Conservation (phyloP, 495 filamentous ascomycete species). For the Lindgomyces ingoldianus region DNA sequence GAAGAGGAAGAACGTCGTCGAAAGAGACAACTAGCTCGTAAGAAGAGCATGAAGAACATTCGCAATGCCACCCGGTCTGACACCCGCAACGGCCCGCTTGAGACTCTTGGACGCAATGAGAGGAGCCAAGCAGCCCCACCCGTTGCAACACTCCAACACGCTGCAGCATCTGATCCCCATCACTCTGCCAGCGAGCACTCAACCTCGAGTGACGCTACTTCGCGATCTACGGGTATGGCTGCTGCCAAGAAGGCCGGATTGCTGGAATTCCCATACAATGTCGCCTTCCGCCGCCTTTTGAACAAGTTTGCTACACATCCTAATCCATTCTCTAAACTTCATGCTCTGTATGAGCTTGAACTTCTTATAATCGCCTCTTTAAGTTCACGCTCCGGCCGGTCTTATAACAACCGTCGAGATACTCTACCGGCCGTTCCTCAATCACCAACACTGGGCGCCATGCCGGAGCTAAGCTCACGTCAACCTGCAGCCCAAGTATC, state of each 20-base stretch:
- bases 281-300: conserved; percentile 74
- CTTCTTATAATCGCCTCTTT: conserved; percentile 77
- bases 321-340: conserved; percentile 83
- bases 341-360: conserved; percentile 79
- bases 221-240: conserved; percentile 40
- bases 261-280: conserved; percentile 46
- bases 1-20: conserved; percentile 63
- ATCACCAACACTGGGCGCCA: conserved; percentile 41
- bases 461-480: conserved; percentile 41
- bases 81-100: conserved; percentile 39
- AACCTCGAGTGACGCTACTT: conserved; percentile 49
- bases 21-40: conserved; percentile 51
- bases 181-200: conserved; percentile 46
- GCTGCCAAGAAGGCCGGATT: conserved; percentile 46
- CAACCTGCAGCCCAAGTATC: conserved; percentile 39
- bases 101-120: conserved; percentile 46
- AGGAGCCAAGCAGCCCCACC: conserved; percentile 52
- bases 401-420: conserved; percentile 35
- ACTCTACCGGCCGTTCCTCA: conserved; percentile 43
- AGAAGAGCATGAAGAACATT: conserved; percentile 53
- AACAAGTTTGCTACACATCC: conserved; percentile 87
- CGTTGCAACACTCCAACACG: conserved; percentile 50
- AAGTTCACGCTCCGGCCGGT: conserved; percentile 49
- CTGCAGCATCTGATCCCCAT: conserved; percentile 38
- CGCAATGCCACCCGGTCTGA: conserved; percentile 36